These are phyloP conservation scores for Microbotryum silenes-acaulis DNA, from an alignment of 1,284 basidiomycete species.

Conservation along the genomic window DNA sequence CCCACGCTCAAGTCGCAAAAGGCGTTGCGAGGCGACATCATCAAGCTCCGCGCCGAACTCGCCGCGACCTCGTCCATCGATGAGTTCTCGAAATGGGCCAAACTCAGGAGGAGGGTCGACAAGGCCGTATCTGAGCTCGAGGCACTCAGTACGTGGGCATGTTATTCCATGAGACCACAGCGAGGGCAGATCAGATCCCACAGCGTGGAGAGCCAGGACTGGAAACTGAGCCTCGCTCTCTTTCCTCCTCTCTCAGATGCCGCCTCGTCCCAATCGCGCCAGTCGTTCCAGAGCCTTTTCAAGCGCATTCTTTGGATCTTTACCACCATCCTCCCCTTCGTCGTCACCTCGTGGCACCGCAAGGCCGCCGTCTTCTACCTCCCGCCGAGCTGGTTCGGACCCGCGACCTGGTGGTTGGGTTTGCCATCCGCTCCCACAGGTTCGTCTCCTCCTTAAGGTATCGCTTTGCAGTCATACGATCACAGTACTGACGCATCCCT, in stretches of 20 bases:
- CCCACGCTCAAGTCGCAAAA: not conserved
- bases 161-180: no score
- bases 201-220: not conserved
- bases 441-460: conserved; percentile 35
- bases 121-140: conserved; percentile 91
- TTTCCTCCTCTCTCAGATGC: conserved; percentile 49
- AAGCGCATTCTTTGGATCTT: conserved; percentile 64
- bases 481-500: not conserved
- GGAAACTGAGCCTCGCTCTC: not conserved
- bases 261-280: conserved; percentile 56
- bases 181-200: no score
- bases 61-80: conserved; percentile 88
- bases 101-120: conserved; percentile 80
- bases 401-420: conserved; percentile 67
- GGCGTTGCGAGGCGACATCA: conserved; percentile 64
- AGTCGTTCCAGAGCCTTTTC: conserved; percentile 65
- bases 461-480: not conserved
- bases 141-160: conserved; percentile 52
- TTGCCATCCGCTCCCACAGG: conserved; percentile 72
- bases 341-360: conserved; percentile 81
- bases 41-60: conserved; percentile 74
- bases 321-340: conserved; percentile 74
- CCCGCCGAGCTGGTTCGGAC: conserved; percentile 77
- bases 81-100: conserved; percentile 98
- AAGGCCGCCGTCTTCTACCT: conserved; percentile 82